Evolutionary conservation across 495 filamentous ascomycete species (phyloP), one percentile per base, ranked within the genome.

Genomic region (Cenococcum geophilum): DNA sequence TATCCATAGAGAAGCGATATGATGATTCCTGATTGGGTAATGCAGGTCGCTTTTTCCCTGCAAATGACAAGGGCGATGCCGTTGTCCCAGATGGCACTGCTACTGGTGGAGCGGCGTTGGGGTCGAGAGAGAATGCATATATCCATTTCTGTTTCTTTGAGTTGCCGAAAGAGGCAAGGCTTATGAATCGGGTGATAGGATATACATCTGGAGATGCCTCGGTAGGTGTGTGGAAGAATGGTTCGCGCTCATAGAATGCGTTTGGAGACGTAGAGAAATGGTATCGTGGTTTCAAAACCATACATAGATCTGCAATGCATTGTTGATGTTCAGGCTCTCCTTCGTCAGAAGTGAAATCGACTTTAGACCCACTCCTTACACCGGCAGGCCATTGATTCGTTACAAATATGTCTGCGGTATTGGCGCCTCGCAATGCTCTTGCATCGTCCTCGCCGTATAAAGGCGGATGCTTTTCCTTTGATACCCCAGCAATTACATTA

Each of bases 171-270:
- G 86, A 77, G 1, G 89, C 92, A 4, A 97, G 74, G 52, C 89
- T 92, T 68, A 97, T 84, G 73, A 98, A 97, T 21, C 92, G 85
- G 3, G 92, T 96, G 4, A 95, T 73, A 1, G 76, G 76, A 58
- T 77, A 81, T 0, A 72, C 71, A 22, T 82, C 76, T 9, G 79
- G 79, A 8, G 73, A 74, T 22, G 81, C 78, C 52, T 80, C 77
- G 8, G 76, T 75, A 5, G 83, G 79, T 58, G 78, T 71, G 68
- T 95, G 86, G 72, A 91, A 88, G 79, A 96, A 97, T 0, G 93
- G 92, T 71, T 96, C 93, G 20, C 93, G 84, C 75, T 97, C 92
- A 67, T 83, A 97, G 75, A 87, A 92, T 67, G 84, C 79, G 9
- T 76, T 70, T 8, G 81, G 78, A 0, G 89, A 87, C 12, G 81